phyloP scores from a whole-genome alignment of 768 basidiomycete genomes.

The Boletus pseudo-olivaceus region DNA sequence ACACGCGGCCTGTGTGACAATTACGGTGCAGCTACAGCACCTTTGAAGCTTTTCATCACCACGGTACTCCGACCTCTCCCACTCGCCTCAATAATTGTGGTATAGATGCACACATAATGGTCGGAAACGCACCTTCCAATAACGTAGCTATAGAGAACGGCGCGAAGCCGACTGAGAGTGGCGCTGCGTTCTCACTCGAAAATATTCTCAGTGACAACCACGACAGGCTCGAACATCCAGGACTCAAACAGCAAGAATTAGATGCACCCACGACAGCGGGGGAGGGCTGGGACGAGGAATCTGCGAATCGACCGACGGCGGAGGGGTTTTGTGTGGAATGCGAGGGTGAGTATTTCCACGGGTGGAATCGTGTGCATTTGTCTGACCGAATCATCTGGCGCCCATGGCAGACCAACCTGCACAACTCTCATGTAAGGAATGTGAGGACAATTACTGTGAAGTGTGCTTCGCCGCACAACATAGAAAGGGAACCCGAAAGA shows the following conservation, averaged over 20 bases:
- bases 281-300: slow-evolving; percentile 70
- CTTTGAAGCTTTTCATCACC: slow-evolving; percentile 9
- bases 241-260: slow-evolving; percentile 30
- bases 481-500: slow-evolving; percentile 73
- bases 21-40: slow-evolving; percentile 4
- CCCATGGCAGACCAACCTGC: slow-evolving; percentile 70
- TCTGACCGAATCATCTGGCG: background rate
- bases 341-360: slow-evolving; percentile 54
- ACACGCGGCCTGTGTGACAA: slow-evolving; percentile 28
- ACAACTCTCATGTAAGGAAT: slow-evolving; percentile 67
- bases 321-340: slow-evolving; percentile 82
- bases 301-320: slow-evolving; percentile 37
- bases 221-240: slow-evolving; percentile 57
- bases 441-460: slow-evolving; percentile 72
- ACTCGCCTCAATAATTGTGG: background rate
- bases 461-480: slow-evolving; percentile 86
- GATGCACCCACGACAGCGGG: slow-evolving; percentile 35
- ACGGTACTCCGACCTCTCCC: slow-evolving; percentile 5
- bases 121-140: slow-evolving; percentile 16
- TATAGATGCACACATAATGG: slow-evolving; percentile 22
- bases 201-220: slow-evolving; percentile 67
- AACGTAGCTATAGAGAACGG: slow-evolving; percentile 10
- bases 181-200: slow-evolving; percentile 52
- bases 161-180: slow-evolving; percentile 2
- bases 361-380: background rate